phyloP scores from a whole-genome alignment of 345 rosid species.

The Arabis hirsuta region DNA sequence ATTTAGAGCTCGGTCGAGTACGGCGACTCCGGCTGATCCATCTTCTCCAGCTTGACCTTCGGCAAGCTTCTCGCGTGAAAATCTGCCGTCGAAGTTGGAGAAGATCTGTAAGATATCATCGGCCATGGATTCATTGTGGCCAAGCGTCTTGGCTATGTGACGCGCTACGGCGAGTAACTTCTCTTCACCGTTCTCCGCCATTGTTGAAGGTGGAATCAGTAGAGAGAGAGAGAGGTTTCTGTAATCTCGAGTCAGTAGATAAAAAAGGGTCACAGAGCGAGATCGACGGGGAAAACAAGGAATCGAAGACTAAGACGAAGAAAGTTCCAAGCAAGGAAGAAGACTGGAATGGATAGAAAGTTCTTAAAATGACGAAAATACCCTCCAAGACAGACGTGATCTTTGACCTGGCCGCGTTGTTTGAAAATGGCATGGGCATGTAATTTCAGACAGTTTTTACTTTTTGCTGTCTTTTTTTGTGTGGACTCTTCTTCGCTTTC shows the following conservation, averaged over 20 bases:
- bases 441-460: neutral
- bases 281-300: conserved; percentile 35
- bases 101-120: conserved; percentile 92
- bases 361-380: conserved; percentile 20
- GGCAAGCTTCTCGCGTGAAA: conserved; percentile 79
- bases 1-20: conserved; percentile 58
- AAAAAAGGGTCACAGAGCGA: neutral
- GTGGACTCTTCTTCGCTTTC: conserved; percentile 12
- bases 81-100: conserved; percentile 87
- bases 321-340: conserved; percentile 41
- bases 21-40: conserved; percentile 50
- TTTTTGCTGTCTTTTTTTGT: conserved; percentile 33
- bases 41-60: conserved; percentile 49
- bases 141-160: conserved; percentile 90
- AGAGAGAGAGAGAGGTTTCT: conserved; percentile 13
- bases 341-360: conserved; percentile 26
- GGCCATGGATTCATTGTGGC: conserved; percentile 79
- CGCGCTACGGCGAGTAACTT: conserved; percentile 86
- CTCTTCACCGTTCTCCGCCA: conserved; percentile 88
- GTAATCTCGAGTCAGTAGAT: conserved; percentile 4
- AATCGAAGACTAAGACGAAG: conserved; percentile 42
- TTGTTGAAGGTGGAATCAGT: conserved; percentile 25
- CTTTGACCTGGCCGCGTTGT: conserved; percentile 44
- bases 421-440: conserved; percentile 37
- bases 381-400: conserved; percentile 34